A percentile compares a stretch with the other conserved stretches of the same genome.
Evolutionary conservation across 208 protist genomes (phyloP).

Genomic region (Crithidia bombi): DNA sequence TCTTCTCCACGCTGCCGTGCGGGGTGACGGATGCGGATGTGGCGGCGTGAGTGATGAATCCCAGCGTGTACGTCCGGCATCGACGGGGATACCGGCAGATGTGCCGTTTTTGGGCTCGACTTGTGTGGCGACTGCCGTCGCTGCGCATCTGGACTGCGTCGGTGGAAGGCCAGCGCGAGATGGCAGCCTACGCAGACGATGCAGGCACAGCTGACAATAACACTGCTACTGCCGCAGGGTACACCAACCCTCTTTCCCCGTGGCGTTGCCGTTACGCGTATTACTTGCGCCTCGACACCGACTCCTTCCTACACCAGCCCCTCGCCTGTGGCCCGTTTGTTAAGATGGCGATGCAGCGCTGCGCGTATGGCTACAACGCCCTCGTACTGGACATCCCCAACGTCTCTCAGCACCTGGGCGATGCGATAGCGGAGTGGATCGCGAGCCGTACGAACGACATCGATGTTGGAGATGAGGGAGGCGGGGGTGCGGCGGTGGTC

Average conservation of each 20-base stretch:
- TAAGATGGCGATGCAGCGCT: constrained; percentile 13
- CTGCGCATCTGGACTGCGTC: constrained; percentile 24
- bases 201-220: not conserved
- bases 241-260: constrained; percentile 1
- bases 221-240: not conserved
- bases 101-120: constrained; percentile 24
- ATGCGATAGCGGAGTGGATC: constrained; percentile 14
- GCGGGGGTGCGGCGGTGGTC: not conserved
- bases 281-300: constrained; percentile 26
- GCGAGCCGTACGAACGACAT: not conserved
- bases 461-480: not conserved
- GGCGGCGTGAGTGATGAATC: not conserved
- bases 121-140: constrained; percentile 26
- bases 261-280: constrained; percentile 25
- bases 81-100: constrained; percentile 23
- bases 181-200: not conserved
- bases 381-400: not conserved
- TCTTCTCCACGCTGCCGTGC: constrained; percentile 21
- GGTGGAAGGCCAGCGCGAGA: constrained; percentile 1
- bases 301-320: constrained; percentile 12
- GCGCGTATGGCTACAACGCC: constrained; percentile 20
- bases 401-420: not conserved
- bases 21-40: constrained; percentile 14
- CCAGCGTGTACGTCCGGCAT: not conserved
- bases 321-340: constrained; percentile 16